phyloP scores from a whole-genome alignment of 768 basidiomycete genomes.

The Mycena rebaudengoi region DNA sequence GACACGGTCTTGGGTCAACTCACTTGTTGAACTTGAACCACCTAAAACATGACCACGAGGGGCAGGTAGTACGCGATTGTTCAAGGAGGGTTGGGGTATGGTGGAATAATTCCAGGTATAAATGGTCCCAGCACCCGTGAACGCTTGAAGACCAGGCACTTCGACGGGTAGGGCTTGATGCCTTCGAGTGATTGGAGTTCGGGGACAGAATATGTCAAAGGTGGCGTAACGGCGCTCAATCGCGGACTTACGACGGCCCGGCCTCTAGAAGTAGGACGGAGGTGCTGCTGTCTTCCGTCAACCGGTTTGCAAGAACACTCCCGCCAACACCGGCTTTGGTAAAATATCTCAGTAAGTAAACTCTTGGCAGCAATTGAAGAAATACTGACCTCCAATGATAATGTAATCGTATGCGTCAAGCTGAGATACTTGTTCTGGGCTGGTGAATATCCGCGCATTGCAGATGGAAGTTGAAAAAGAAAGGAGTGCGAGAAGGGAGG shows the following conservation, averaged over 20 bases:
- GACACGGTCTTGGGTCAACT: not conserved
- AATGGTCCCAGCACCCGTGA: not conserved
- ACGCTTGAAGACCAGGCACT: not conserved
- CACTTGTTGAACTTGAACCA: constrained; percentile 28
- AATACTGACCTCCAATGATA: constrained; percentile 12
- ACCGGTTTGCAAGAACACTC: too few species aligned
- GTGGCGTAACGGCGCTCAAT: too few species aligned
- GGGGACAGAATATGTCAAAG: too few species aligned
- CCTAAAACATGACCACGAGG: constrained; percentile 30
- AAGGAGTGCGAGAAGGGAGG: not conserved
- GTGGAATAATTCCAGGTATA: constrained; percentile 33
- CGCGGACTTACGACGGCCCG: constrained; percentile 27
- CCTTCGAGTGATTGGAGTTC: too few species aligned
- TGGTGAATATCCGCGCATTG: not conserved
- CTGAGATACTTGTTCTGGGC: not conserved
- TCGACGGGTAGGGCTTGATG: not conserved
- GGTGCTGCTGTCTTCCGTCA: constrained; percentile 25
- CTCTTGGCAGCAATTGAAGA: not conserved
- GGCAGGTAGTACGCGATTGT: constrained; percentile 23
- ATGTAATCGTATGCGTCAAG: constrained; percentile 15
- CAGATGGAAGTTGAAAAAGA: not conserved
- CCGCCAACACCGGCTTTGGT: not conserved
- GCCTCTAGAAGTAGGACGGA: constrained; percentile 33
- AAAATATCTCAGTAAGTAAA: not conserved
- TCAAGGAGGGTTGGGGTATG: constrained; percentile 23